A percentile compares a stretch with the other conserved stretches of the same genome.
These are phyloP conservation scores for Beauveria sp. DNA, from an alignment of 2,329 filamentous ascomycete genomes.

Conservation along the genomic window DNA sequence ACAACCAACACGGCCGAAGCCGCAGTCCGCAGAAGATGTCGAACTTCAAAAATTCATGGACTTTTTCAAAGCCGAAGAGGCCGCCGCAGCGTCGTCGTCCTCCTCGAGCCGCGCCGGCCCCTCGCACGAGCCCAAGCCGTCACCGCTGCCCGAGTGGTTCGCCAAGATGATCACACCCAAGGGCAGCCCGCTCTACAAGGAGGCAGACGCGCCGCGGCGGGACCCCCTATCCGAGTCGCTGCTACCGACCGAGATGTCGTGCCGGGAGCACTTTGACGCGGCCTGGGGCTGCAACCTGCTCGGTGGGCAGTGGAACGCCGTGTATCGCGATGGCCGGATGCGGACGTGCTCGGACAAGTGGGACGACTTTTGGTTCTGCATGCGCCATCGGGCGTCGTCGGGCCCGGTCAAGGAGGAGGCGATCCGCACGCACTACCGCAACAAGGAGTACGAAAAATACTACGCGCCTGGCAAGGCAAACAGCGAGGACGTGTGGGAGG, in stretches of 20 bases:
- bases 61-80: slow-evolving; percentile 32
- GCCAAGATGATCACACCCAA: slow-evolving; percentile 8
- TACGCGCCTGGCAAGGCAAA: slow-evolving; percentile 56
- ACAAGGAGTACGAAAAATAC: slow-evolving; percentile 59
- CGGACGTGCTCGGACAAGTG: slow-evolving; percentile 76
- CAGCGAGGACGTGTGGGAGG: slow-evolving; percentile 87
- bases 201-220: slow-evolving; percentile 21
- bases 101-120: slow-evolving; percentile 19
- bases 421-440: slow-evolving; percentile 60
- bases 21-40: slow-evolving; percentile 19
- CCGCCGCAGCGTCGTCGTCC: slow-evolving; percentile 14
- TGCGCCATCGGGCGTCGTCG: slow-evolving; percentile 65
- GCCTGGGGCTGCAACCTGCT: slow-evolving; percentile 92
- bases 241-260: slow-evolving; percentile 78
- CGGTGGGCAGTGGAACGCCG: slow-evolving; percentile 82
- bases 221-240: slow-evolving; percentile 56
- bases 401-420: slow-evolving; percentile 52
- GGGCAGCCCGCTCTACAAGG: slow-evolving; percentile 1
- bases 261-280: slow-evolving; percentile 81
- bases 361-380: slow-evolving; percentile 97
- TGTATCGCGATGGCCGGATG: slow-evolving; percentile 79
- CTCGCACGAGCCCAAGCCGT: slow-evolving; percentile 11
- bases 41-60: slow-evolving; percentile 49
- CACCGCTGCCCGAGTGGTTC: slow-evolving; percentile 6
- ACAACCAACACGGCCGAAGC: slow-evolving; percentile 28